phyloP scores from a whole-genome alignment of 345 rosid species.

The Salix purpurea region DNA sequence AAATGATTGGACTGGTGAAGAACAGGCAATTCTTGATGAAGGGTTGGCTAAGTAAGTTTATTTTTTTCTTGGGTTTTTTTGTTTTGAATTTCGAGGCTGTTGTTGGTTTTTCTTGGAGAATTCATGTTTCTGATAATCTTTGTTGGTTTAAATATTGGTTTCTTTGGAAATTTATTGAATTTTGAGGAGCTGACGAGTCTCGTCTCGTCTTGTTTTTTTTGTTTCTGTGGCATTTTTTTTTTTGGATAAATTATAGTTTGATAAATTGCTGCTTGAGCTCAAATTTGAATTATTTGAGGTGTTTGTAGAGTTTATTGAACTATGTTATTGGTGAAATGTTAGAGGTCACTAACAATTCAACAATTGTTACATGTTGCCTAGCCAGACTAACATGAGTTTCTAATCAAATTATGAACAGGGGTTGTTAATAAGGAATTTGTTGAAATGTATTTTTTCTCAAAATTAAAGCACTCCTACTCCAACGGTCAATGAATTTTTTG shows the following conservation, averaged over 20 bases:
- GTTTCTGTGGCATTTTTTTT: neutral
- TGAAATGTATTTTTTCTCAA: neutral
- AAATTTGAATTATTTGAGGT: neutral
- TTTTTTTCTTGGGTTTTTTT: neutral
- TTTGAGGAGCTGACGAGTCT: neutral
- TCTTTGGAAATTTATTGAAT: neutral
- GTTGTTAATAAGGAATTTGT: neutral
- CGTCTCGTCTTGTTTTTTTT: no score
- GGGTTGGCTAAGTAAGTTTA: conserved; percentile 43
- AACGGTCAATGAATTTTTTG: neutral
- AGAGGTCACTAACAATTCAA: neutral
- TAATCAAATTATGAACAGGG: neutral
- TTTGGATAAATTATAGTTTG: neutral
- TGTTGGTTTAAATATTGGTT: neutral
- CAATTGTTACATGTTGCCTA: neutral
- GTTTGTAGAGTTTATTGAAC: no score
- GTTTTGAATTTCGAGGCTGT: neutral
- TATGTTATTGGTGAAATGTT: neutral
- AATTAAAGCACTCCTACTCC: neutral
- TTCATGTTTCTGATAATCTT: neutral
- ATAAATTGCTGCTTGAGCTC: neutral
- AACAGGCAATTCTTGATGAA: conserved; percentile 51
- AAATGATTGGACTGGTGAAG: conserved; percentile 49
- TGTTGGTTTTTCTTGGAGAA: neutral
- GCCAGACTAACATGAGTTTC: neutral